Evolutionary conservation across 2,329 filamentous ascomycete species (phyloP).

Genomic region (Cercospora sesami): DNA sequence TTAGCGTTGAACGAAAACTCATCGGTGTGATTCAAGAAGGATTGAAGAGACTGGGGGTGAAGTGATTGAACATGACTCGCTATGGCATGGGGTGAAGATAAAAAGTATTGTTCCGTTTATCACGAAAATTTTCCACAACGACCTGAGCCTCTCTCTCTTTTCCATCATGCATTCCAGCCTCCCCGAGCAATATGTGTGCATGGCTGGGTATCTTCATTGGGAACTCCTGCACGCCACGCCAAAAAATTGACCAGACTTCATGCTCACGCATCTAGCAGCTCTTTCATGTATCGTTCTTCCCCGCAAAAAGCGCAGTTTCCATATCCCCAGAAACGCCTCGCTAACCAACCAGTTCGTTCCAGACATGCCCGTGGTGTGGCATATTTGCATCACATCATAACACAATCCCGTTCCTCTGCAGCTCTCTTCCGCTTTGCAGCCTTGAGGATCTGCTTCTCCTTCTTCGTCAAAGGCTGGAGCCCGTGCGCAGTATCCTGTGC

Average conservation of each 20-base stretch:
- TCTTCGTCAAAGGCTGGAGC: constrained; percentile 24
- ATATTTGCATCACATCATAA: constrained; percentile 42
- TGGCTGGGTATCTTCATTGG: no score
- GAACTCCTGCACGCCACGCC: no score
- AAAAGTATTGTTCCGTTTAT: no score
- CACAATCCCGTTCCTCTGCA: constrained; percentile 47
- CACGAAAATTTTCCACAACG: no score
- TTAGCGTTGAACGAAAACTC: no score
- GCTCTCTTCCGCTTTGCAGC: constrained; percentile 31
- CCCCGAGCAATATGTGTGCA: no score
- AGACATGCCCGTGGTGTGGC: not conserved
- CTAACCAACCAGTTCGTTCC: not conserved
- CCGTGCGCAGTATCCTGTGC: constrained; percentile 12
- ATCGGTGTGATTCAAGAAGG: no score
- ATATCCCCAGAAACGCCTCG: not conserved
- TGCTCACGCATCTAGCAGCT: not conserved
- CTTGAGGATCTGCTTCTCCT: constrained; percentile 36
- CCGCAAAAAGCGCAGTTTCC: not conserved
- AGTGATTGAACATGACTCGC: not conserved
- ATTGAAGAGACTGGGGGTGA: no score
- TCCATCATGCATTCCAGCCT: no score
- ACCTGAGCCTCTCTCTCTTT: no score
- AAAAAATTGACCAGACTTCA: no score
- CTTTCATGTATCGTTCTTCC: not conserved
- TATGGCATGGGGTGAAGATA: no score